phyloP scores from a whole-genome alignment of 805 yeast genomes.

The Candida suzukii region DNA sequence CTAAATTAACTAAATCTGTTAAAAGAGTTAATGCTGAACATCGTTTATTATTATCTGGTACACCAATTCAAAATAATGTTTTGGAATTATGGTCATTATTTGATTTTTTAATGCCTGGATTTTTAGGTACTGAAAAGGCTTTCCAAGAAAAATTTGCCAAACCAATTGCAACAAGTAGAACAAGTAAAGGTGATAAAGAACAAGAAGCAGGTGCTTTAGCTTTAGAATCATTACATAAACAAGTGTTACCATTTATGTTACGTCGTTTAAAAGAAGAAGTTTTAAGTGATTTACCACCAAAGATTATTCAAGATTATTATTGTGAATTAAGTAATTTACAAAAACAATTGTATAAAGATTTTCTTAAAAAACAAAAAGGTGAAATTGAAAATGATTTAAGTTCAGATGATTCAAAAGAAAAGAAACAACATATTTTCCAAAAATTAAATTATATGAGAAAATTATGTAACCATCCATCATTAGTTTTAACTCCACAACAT shows the following conservation, averaged over 20 bases:
- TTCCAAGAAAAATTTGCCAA: slow-evolving; percentile 96
- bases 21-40: slow-evolving; percentile 81
- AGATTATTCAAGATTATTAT: slow-evolving; percentile 95
- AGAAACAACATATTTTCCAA: slow-evolving; percentile 90
- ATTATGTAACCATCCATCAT: slow-evolving; percentile 92
- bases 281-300: slow-evolving; percentile 92
- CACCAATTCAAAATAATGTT: slow-evolving; percentile 97
- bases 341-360: slow-evolving; percentile 79
- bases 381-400: slow-evolving; percentile 60
- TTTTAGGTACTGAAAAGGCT: slow-evolving; percentile 87
- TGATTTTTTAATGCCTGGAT: slow-evolving; percentile 98
- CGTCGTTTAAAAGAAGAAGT: slow-evolving; percentile 96
- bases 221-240: slow-evolving; percentile 91
- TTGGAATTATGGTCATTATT: slow-evolving; percentile 95
- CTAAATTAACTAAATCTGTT: slow-evolving; percentile 85
- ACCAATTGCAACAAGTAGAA: slow-evolving; percentile 92
- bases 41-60: slow-evolving; percentile 86
- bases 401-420: slow-evolving; percentile 29
- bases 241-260: slow-evolving; percentile 91
- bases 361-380: slow-evolving; percentile 77
- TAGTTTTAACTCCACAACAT: slow-evolving; percentile 75
- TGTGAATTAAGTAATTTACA: slow-evolving; percentile 93
- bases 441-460: slow-evolving; percentile 96
- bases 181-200: slow-evolving; percentile 84
- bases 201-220: slow-evolving; percentile 98